Evolutionary conservation across 176 grass and related monocot genomes (phyloP).

Genomic region (Saccharum spontaneum): DNA sequence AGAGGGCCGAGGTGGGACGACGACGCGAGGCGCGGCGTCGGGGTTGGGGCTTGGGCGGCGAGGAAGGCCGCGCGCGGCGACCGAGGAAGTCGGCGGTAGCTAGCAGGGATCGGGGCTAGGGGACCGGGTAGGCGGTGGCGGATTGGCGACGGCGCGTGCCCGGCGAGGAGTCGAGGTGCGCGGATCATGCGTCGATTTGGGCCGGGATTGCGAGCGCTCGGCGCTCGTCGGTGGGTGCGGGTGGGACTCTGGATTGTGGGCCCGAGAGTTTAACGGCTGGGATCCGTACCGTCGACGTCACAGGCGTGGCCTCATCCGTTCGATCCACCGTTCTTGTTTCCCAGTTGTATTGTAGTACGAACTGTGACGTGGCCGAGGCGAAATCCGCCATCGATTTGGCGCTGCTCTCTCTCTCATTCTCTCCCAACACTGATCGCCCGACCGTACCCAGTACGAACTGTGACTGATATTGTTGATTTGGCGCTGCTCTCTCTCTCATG

Average conservation of each 20-base stretch:
- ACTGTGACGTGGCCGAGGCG: background rate
- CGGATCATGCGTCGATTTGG: conserved; percentile 48
- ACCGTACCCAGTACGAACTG: too few species aligned
- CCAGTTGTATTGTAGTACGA: background rate
- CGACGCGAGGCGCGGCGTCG: background rate
- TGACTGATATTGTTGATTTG: too few species aligned
- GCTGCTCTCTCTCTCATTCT: too few species aligned
- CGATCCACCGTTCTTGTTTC: background rate
- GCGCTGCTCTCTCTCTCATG: too few species aligned
- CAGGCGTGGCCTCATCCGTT: background rate
- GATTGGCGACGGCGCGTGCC: conserved; percentile 25
- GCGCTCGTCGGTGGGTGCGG: background rate
- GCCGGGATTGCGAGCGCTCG: background rate
- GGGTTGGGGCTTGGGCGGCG: background rate
- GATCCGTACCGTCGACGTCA: background rate
- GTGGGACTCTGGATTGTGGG: background rate
- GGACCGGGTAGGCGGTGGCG: background rate
- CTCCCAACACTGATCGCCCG: too few species aligned
- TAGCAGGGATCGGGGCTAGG: background rate
- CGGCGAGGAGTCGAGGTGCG: conserved; percentile 17
- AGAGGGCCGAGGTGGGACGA: background rate
- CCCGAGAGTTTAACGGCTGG: background rate
- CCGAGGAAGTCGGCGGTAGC: background rate
- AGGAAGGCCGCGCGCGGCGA: background rate
- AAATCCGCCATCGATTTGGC: background rate